phyloP scores from a whole-genome alignment of 805 yeast genomes.

The Kodamaea restingae region DNA sequence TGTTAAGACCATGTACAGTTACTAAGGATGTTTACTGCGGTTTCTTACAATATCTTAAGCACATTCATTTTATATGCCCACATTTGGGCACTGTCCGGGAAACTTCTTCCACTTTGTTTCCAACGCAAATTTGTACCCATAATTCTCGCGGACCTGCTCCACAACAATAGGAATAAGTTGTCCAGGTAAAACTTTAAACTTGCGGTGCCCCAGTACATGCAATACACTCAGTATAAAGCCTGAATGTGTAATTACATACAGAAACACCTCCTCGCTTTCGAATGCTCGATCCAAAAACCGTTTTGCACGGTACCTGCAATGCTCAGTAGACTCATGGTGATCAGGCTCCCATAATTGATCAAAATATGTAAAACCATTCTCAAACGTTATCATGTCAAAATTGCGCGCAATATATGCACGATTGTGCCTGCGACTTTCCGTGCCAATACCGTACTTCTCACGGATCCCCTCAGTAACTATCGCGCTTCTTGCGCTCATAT shows the following conservation, averaged over 20 bases:
- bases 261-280: constrained; percentile 16
- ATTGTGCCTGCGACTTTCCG: constrained; percentile 26
- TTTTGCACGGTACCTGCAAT: constrained; percentile 24
- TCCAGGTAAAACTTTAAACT: constrained; percentile 23
- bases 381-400: constrained; percentile 23
- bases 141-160: constrained; percentile 8
- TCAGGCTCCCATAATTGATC: constrained; percentile 24
- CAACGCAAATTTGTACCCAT: constrained; percentile 4
- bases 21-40: no score
- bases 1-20: no score
- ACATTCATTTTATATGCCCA: no score
- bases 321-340: constrained; percentile 24
- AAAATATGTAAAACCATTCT: constrained; percentile 20
- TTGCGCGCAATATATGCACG: constrained; percentile 16
- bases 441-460: constrained; percentile 32
- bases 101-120: constrained; percentile 8
- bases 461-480: constrained; percentile 26
- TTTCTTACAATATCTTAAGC: no score
- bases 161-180: constrained; percentile 27
- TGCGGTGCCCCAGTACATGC: constrained; percentile 22
- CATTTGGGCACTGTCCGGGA: neutral
- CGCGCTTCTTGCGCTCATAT: constrained; percentile 12
- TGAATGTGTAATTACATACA: constrained; percentile 28
- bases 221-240: constrained; percentile 27
- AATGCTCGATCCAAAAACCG: constrained; percentile 27